Conservation (phyloP, 31 red algal genomes). For the Pterothamnion heteromorphum region DNA sequence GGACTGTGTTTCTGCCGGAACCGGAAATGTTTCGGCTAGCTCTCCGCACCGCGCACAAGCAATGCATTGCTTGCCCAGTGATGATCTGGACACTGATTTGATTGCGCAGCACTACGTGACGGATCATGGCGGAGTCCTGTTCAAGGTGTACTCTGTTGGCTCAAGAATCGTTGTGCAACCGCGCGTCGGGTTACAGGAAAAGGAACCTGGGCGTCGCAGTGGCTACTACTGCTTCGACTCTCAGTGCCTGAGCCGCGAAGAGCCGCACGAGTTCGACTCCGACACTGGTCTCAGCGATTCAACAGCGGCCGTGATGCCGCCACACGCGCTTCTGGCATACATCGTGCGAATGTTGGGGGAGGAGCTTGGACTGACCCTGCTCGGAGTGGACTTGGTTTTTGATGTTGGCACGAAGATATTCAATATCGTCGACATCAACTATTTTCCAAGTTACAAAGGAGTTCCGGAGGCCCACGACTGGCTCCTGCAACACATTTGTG, state of each 20-base stretch:
- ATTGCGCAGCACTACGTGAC: conserved; percentile 53
- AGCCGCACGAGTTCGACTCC: background rate
- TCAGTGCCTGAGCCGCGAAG: background rate
- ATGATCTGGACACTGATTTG: background rate
- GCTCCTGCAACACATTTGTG: too few relatives aligned
- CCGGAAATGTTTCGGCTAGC: background rate
- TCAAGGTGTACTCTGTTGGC: conserved; percentile 64
- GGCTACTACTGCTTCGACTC: conserved; percentile 53
- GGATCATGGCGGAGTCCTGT: conserved; percentile 56
- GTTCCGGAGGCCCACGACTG: conserved; percentile 49
- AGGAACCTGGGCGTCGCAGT: background rate
- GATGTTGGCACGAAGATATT: conserved; percentile 39
- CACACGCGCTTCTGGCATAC: background rate
- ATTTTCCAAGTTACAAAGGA: conserved; percentile 65
- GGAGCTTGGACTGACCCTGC: conserved; percentile 53
- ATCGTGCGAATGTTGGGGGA: conserved; percentile 12
- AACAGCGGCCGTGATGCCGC: conserved; percentile 39
- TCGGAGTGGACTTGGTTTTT: conserved; percentile 64
- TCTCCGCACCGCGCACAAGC: background rate
- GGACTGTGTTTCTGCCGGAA: background rate
- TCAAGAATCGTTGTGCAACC: conserved; percentile 38
- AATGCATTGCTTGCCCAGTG: background rate
- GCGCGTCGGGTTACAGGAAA: conserved; percentile 18
- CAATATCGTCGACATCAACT: conserved; percentile 66
- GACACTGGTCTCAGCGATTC: background rate